phyloP scores from a whole-genome alignment of 306 rosid species.

The Spatholobus suberectus region DNA sequence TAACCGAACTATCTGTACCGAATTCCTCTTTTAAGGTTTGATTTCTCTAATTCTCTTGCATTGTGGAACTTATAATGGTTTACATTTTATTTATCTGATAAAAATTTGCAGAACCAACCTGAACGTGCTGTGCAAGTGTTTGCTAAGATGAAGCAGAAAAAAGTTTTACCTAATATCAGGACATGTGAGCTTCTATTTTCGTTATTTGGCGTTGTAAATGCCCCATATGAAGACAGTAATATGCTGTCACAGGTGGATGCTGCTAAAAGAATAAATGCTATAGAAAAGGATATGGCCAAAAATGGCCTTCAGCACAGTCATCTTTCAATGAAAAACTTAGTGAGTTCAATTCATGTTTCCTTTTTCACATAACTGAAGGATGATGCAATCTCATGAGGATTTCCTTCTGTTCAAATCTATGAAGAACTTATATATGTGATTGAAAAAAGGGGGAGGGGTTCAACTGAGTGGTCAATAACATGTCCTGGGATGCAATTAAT shows the following conservation, averaged over 20 bases:
- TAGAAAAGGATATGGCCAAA: conserved; percentile 75
- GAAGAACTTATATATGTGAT: conserved; percentile 23
- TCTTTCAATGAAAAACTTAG: conserved; percentile 73
- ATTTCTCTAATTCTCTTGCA: conserved; percentile 2
- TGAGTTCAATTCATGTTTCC: conserved; percentile 45
- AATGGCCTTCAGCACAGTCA: conserved; percentile 72
- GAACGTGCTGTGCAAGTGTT: conserved; percentile 76
- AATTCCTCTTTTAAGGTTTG: conserved; percentile 4
- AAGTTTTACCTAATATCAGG: conserved; percentile 67
- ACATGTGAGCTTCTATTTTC: conserved; percentile 79
- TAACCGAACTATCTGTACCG: conserved; percentile 14
- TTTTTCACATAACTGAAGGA: conserved; percentile 38
- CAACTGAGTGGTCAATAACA: neutral
- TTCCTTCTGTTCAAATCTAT: conserved; percentile 24
- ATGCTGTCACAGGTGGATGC: conserved; percentile 65
- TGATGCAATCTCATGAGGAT: conserved; percentile 13
- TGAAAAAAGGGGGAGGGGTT: neutral
- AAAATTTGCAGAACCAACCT: conserved; percentile 73
- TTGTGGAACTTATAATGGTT: conserved; percentile 16
- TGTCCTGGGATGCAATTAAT: conserved; percentile 4
- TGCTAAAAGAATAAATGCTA: conserved; percentile 71
- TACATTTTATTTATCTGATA: conserved; percentile 31
- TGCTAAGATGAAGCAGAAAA: conserved; percentile 72
- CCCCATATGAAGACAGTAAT: conserved; percentile 76
- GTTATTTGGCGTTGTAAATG: conserved; percentile 78